Conservation (phyloP, 306 rosid species). For the Dalbergia cultrata region DNA sequence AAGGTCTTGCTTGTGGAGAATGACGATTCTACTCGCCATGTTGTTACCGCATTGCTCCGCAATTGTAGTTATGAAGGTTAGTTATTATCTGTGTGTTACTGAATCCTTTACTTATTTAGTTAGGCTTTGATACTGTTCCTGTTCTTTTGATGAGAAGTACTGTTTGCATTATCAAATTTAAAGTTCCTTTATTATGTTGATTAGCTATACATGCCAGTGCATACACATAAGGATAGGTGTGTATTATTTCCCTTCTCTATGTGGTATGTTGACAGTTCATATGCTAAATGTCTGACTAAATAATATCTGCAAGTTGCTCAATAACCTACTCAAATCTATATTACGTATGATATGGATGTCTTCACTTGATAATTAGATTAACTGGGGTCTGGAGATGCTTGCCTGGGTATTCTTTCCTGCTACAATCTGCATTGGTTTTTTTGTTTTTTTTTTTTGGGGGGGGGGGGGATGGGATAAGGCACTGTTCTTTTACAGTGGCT, state of each 20-base stretch:
- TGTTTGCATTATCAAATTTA: conserved; percentile 7
- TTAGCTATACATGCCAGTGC: neutral
- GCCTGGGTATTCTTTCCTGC: conserved; percentile 4
- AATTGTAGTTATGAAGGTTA: conserved; percentile 96
- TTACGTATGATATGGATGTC: neutral
- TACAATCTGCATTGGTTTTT: neutral
- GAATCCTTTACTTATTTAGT: conserved; percentile 24
- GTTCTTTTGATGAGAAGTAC: neutral
- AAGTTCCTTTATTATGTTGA: conserved; percentile 23
- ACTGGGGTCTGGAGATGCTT: conserved; percentile 1
- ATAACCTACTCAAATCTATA: neutral
- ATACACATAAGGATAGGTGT: neutral
- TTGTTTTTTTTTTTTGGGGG: neutral
- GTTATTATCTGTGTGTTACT: conserved; percentile 22
- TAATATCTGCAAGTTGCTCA: conserved; percentile 19
- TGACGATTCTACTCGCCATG: conserved; percentile 90
- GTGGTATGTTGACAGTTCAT: neutral
- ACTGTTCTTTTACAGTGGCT: conserved; percentile 2
- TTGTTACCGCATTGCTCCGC: conserved; percentile 90
- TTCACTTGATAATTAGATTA: conserved; percentile 15
- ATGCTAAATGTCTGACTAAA: neutral
- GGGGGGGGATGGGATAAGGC: neutral
- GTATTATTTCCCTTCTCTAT: conserved; percentile 8
- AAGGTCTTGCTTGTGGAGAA: conserved; percentile 90
- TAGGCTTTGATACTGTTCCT: neutral